phyloP scores from a whole-genome alignment of 768 basidiomycete genomes.

The Suillus hirtellus region DNA sequence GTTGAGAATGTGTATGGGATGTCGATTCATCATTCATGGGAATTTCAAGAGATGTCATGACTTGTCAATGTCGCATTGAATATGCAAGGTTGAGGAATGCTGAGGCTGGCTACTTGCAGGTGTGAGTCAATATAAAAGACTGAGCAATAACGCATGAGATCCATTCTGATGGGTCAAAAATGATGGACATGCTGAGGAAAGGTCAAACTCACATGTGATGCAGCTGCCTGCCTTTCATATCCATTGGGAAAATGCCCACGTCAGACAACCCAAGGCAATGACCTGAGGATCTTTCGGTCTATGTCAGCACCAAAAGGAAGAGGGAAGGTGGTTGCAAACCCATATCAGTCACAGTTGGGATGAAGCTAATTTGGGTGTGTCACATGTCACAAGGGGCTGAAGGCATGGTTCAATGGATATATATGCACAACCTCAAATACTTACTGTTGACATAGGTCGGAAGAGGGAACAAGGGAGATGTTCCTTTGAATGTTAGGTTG shows the following conservation, averaged over 20 bases:
- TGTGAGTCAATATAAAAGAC: neutral
- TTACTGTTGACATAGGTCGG: constrained; percentile 75
- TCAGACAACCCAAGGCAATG: no score
- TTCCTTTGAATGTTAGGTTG: constrained; percentile 63
- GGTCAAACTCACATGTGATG: no score
- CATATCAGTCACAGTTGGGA: neutral
- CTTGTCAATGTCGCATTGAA: constrained; percentile 20
- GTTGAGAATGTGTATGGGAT: constrained; percentile 9
- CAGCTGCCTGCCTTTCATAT: no score
- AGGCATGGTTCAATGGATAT: neutral
- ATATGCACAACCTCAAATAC: constrained; percentile 22
- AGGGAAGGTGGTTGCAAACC: no score
- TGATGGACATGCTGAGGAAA: no score
- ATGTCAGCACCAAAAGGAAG: no score
- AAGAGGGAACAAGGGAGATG: constrained; percentile 60
- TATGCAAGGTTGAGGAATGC: neutral
- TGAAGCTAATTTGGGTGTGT: neutral
- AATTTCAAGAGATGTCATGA: constrained; percentile 31
- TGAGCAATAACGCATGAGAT: neutral
- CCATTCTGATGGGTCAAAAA: no score
- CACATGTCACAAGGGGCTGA: constrained; percentile 45
- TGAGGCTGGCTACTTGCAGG: neutral
- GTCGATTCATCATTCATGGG: constrained; percentile 18
- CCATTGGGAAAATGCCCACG: neutral
- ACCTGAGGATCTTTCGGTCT: no score